Evolutionary conservation across 768 basidiomycete genomes (phyloP), one percentile per base, ranked within the genome.

Genomic region (Phaffia tasmanica): DNA sequence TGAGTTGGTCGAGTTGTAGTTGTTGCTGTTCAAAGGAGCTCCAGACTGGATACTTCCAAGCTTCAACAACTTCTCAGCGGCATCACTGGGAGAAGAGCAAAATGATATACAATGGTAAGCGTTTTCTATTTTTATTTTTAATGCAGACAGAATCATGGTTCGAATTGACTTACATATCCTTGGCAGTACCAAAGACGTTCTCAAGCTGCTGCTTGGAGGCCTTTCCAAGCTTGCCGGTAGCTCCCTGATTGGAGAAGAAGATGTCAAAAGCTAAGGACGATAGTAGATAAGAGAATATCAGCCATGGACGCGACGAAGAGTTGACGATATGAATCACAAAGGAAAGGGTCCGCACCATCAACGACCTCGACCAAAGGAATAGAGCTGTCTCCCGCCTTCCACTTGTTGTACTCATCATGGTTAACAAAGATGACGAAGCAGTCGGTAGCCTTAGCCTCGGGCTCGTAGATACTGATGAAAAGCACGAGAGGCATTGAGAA

Each of bases 131-230:
- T 4, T 11, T 11, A 42, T 4, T 11, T 5, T 42, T 42, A n/a
- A 42, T 42, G 35, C 35, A 42, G 4, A 42, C 35, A 11, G n/a
- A n/a, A 42, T 42, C 35, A 42, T 42, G 11, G 35, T 42, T 42
- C 35, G 11, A 42, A 11, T 42, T 11, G 35, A 65, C 64, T 23
- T 35, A 65, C 64, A 62, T 56, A 35, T 89, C 84, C 57, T 84
- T 85, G 71, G 79, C 75, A 3, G 85, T 82, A 21, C 80, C 83
- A 70, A 93, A 92, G 47, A 78, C 78, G 64, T 77, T 85, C 53
- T 89, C 87, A 64, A 93, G 83, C 72, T 89, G 85, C 74, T 92
- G 90, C 58, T 86, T 84, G n/a, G 88, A 90, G 15, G 87, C 80
- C 62, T 80, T 79, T 30, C 84, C 82, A 48, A 89, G 81, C 62